Evolutionary conservation across 805 yeast genomes (phyloP), one percentile per base, ranked within the genome.

Genomic region (Nakazawaea ambrosiae): DNA sequence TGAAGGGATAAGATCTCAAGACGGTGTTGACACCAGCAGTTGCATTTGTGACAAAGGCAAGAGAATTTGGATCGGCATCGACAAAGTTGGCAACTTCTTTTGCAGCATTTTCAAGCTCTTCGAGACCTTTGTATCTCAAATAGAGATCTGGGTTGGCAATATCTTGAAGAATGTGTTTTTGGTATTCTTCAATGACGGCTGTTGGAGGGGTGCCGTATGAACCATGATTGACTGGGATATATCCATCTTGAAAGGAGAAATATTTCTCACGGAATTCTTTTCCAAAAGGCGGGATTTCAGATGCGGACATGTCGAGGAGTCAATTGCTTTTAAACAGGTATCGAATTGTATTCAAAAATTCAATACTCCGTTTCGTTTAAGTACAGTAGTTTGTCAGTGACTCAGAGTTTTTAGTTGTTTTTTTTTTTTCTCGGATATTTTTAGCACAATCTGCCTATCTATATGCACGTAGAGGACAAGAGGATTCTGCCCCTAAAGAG

Each of bases 11-110:
- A 28, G 78, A 69, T 41, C 84, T 56, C 40, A 80, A 59, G 1
- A 79, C 66, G 0, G 75, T 58, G 50, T 78, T 78, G 33, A 73
- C 67, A 3, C 76, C 85, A 3, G 69, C 56, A 3, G 85, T 75
- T 4, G 87, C 82, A 49, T 79, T 81, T 8, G 64, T 53, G 2
- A 72, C 73, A 26, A 79, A 54, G 0, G 75, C 86, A 31, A 78
- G 45, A 48, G 68, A 65, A 31, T 60, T 58, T 36, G 59, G 57
- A 35, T 70, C 72, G 37, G 74, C 61, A 26, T 70, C 66, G 20
- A 79, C 49, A n/a, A 75, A 45, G 4, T 65, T 54, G 0, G 70
- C 66, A 3, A 71, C 51, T 1, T 40, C 40, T 28, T 60, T 51
- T 7, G 76, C 44, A 2, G 71, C 62, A 7, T 54, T 49, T 3